These are phyloP conservation scores for Fusarium brevicatenulatum DNA, from an alignment of 2,329 filamentous ascomycete species.

Conservation along the genomic window DNA sequence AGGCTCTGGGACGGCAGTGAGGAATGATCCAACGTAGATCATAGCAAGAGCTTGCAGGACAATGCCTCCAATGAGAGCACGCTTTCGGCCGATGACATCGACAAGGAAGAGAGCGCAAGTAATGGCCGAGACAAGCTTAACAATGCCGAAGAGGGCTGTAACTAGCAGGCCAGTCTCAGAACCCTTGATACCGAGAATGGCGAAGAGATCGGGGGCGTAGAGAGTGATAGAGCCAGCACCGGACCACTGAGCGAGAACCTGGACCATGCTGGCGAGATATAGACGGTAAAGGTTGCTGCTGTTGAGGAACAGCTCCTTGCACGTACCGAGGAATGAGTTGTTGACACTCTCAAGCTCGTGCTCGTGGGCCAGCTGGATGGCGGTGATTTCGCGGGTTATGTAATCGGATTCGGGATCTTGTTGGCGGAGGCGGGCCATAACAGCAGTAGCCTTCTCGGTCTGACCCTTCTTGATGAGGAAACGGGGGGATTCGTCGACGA, in stretches of 20 bases:
- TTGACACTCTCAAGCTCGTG: constrained; percentile 22
- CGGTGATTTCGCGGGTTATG: constrained; percentile 15
- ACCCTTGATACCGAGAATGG: constrained; percentile 7
- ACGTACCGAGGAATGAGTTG: constrained; percentile 10
- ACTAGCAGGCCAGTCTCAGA: constrained; percentile 19
- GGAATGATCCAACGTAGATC: constrained; percentile 15
- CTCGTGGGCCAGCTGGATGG: constrained; percentile 6
- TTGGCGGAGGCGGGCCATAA: constrained; percentile 7
- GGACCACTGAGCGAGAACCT: constrained; percentile 33
- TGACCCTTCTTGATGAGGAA: constrained; percentile 27
- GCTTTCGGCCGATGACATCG: constrained; percentile 17
- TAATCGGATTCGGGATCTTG: constrained; percentile 9
- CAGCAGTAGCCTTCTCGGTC: constrained; percentile 6
- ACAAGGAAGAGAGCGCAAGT: constrained; percentile 12
- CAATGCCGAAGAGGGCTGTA: constrained; percentile 16
- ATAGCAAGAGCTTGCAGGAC: constrained; percentile 12
- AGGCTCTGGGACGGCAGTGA: not conserved
- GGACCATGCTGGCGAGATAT: constrained; percentile 33
- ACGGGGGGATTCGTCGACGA: constrained; percentile 25
- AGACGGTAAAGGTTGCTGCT: constrained; percentile 30
- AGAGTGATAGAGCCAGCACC: constrained; percentile 26
- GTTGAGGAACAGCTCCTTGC: constrained; percentile 27
- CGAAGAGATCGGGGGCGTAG: constrained; percentile 11
- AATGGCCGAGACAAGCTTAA: constrained; percentile 12
- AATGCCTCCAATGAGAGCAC: constrained; percentile 12